Conservation (phyloP, 805 yeast genomes). For the Myxozyma mucilagina region DNA sequence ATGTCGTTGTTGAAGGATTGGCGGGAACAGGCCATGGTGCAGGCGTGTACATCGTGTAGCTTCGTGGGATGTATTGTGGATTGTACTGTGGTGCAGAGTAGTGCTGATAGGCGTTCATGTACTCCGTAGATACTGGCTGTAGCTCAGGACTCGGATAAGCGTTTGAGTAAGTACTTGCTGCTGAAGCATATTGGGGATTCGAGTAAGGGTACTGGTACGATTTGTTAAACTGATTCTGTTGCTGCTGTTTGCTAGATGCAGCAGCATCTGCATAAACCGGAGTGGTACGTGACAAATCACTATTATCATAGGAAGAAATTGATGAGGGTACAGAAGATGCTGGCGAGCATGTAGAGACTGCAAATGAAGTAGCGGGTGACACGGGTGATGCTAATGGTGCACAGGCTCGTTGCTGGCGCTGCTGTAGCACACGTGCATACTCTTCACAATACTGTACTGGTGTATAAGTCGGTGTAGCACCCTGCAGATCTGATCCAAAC, state of each 20-base stretch:
- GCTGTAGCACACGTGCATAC: not conserved
- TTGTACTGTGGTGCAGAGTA: not conserved
- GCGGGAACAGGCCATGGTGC: not conserved
- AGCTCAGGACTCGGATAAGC: not conserved
- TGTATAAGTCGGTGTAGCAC: not conserved
- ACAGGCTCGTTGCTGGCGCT: not conserved
- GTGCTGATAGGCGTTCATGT: conserved; percentile 1
- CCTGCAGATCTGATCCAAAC: not conserved
- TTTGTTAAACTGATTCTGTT: not conserved
- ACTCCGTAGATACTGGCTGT: not conserved
- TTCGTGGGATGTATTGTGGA: conserved; percentile 1
- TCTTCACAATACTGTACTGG: not conserved
- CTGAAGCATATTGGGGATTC: not conserved
- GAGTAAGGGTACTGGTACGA: not conserved
- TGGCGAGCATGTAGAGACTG: not conserved
- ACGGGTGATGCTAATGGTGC: not conserved
- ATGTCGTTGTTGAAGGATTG: too few species aligned
- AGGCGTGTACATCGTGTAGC: not conserved
- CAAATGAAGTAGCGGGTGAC: not conserved
- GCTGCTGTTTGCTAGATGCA: not conserved
- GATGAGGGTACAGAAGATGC: not conserved
- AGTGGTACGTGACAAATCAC: not conserved
- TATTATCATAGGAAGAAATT: not conserved
- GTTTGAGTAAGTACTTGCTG: not conserved
- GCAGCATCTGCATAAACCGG: not conserved